Evolutionary conservation across 176 grass and related monocot genomes (phyloP).

Genomic region (Paspalum vaginatum): DNA sequence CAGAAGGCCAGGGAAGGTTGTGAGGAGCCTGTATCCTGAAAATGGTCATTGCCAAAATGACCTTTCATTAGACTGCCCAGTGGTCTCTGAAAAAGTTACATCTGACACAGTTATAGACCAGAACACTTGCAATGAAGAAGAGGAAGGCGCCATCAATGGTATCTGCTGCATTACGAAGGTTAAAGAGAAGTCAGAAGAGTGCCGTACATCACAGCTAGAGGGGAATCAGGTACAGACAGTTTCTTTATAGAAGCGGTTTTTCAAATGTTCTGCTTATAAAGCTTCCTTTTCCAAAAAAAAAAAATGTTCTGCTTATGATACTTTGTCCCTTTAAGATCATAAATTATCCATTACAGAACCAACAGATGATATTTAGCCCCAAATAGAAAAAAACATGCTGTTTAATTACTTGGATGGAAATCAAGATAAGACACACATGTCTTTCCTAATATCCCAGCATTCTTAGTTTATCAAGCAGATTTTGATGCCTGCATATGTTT

Average conservation of each 20-base stretch:
- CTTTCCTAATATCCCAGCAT: not conserved
- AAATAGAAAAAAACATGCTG: not conserved
- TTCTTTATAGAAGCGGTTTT: not conserved
- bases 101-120: constrained; percentile 38
- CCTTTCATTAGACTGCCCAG: constrained; percentile 15
- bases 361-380: not conserved
- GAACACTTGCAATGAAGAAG: constrained; percentile 35
- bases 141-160: constrained; percentile 13
- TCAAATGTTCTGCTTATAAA: not conserved
- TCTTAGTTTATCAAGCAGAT: not conserved
- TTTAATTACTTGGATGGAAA: not conserved
- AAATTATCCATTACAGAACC: not conserved
- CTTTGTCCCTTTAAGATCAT: not conserved
- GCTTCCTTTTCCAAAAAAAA: no score
- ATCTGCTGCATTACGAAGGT: constrained; percentile 18
- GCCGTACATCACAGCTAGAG: constrained; percentile 22
- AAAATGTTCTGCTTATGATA: not conserved
- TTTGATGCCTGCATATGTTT: not conserved
- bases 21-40: constrained; percentile 45
- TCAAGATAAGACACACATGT: not conserved
- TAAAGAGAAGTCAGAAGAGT: constrained; percentile 39
- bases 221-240: constrained; percentile 43
- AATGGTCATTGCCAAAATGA: constrained; percentile 32
- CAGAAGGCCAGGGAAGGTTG: constrained; percentile 50
- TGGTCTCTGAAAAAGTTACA: constrained; percentile 28